Base-by-base conservation (phyloP, 2,329 filamentous ascomycete genomes). In the Chaetomiaceae sp. region DNA sequence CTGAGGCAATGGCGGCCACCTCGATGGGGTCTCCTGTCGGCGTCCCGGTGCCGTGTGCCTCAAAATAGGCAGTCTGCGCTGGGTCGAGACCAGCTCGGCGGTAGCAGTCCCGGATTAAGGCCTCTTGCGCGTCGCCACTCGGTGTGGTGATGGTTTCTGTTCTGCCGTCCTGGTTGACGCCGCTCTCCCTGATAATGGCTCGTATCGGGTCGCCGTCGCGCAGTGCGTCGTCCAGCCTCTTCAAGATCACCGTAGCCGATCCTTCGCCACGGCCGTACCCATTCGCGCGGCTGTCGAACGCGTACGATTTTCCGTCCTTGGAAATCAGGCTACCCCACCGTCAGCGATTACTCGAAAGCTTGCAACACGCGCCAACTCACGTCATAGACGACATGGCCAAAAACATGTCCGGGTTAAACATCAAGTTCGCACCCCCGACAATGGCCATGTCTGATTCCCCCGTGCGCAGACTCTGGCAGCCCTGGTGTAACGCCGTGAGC, bases 241-340 rank as follows among this genome's bases (percentile, higher is more conserved):
- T 75, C 2, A 78, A 50, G 2, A 74, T 44, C 4, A 77, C 40
- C 7, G 62, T 58, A 0, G 59, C 68, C n/a, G 68, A 58, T 3
- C 72, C 74, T 53, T 78, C 74, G 4, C 71, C 73, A n/a, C 73
- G 65, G 0, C 61, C 68, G 49, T 76, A 78, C 3, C 74, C 75
- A 43, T 71, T 62, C 1, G 66, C 74, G 3, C 60, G 12, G 4
- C 15, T 29, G 40, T 53, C 54, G 22, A 55, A 52, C 1, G 36
- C 32, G 17, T 38, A 38, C 17, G 29, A 53, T n/a, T 37, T 38
- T 6, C 49, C 47, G 6, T 49, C 44, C 27, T 51, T 52, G 26
- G 52, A 55, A 7, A 56, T 52, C 6, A 58, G 49, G 32, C 53
- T 55, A 32, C 6, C 14, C 9, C 22, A 4, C 15, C 20, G 42